phyloP scores from a whole-genome alignment of 306 rosid species.

The Pachyrhizus erosus region DNA sequence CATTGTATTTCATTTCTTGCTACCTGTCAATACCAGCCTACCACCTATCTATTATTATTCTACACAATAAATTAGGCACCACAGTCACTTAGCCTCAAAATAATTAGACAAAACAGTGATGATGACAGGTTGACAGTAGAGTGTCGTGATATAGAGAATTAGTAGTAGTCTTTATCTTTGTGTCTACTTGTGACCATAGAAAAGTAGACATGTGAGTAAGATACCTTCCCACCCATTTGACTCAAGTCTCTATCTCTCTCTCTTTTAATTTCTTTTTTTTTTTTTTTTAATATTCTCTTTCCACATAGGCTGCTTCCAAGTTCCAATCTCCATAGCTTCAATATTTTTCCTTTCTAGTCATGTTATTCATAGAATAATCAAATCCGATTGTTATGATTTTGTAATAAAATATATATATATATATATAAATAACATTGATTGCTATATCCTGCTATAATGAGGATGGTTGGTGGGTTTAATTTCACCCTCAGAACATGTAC shows the following conservation, averaged over 20 bases:
- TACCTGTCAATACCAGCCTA: conserved; percentile 8
- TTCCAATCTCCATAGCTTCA: neutral
- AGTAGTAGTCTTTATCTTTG: neutral
- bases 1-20: conserved; percentile 5
- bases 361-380: neutral
- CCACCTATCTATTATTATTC: neutral
- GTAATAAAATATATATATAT: no score
- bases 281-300: neutral
- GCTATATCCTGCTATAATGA: conserved; percentile 1
- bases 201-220: conserved; percentile 31
- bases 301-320: neutral
- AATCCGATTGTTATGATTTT: conserved; percentile 11
- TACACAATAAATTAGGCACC: conserved; percentile 6
- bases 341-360: conserved; percentile 9
- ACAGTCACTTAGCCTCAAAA: neutral
- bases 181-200: conserved; percentile 1
- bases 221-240: neutral
- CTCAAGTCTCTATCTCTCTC: neutral
- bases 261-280: neutral
- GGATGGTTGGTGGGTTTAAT: conserved; percentile 11
- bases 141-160: neutral
- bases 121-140: conserved; percentile 23
- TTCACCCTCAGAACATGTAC: neutral
- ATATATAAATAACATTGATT: neutral
- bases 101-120: conserved; percentile 37